phyloP scores from a whole-genome alignment of 192 early-diverging fungal species.

The Dimargaris verticillata region DNA sequence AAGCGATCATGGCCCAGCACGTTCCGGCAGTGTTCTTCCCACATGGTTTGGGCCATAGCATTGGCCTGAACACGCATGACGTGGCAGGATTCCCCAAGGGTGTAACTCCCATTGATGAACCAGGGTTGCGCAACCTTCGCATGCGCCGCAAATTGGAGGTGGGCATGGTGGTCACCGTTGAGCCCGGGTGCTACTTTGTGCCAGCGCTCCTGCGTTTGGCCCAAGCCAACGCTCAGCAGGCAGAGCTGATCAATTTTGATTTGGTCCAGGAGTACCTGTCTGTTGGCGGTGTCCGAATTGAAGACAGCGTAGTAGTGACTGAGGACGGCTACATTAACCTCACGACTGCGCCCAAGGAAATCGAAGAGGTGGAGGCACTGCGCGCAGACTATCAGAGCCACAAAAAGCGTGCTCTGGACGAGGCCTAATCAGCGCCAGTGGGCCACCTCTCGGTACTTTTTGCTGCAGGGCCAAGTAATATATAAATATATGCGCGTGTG shows the following conservation, averaged over 20 bases:
- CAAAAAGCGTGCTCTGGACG: too few species aligned
- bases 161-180: conserved; percentile 81
- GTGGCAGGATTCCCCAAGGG: conserved; percentile 57
- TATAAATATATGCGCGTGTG: too few species aligned
- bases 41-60: conserved; percentile 75
- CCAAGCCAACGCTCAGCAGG: conserved; percentile 31
- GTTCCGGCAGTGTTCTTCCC: conserved; percentile 75
- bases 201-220: conserved; percentile 56
- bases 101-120: conserved; percentile 43
- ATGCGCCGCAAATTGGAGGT: conserved; percentile 51
- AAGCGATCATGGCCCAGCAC: conserved; percentile 42
- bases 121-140: conserved; percentile 59
- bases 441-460: too few species aligned
- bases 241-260: conserved; percentile 46
- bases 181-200: conserved; percentile 89
- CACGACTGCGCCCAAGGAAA: conserved; percentile 64
- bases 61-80: conserved; percentile 88
- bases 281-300: conserved; percentile 89
- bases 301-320: conserved; percentile 74
- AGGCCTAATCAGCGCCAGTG: too few species aligned
- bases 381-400: too few species aligned
- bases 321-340: conserved; percentile 65
- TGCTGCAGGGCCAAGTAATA: too few species aligned
- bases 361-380: conserved; percentile 49
- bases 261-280: conserved; percentile 43